Percentiles rank a stretch among this genome's conserved stretches.
Conservation (phyloP, 306 rosid genomes). For the Trifolium fragiferum region DNA sequence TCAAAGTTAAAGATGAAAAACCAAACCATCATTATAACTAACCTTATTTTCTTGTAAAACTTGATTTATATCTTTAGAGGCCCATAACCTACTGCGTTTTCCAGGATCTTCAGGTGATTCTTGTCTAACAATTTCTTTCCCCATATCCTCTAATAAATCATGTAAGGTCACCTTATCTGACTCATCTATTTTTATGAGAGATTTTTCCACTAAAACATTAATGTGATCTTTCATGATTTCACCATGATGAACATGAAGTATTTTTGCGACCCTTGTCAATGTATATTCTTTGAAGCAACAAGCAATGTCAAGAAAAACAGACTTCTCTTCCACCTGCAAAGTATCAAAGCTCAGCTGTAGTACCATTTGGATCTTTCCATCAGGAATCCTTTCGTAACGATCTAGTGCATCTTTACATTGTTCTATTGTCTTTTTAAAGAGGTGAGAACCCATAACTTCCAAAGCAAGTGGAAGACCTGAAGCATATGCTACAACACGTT, state of each 20-base stretch:
- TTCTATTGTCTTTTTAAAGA: neutral
- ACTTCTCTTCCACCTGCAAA: constrained; percentile 27
- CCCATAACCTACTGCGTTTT: constrained; percentile 14
- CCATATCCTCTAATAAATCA: constrained; percentile 5
- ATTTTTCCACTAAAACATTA: neutral
- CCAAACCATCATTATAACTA: neutral
- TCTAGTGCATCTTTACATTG: constrained; percentile 19
- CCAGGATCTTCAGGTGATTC: neutral
- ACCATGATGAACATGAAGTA: constrained; percentile 23
- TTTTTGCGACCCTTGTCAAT: neutral
- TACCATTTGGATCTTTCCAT: neutral
- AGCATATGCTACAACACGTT: neutral
- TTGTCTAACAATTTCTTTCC: constrained; percentile 14
- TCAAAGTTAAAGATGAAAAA: neutral
- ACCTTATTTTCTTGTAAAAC: constrained; percentile 15
- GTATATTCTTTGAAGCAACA: neutral
- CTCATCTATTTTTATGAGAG: constrained; percentile 1
- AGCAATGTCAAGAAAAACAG: constrained; percentile 35
- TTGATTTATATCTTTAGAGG: neutral
- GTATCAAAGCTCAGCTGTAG: constrained; percentile 39
- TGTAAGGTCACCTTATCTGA: neutral
- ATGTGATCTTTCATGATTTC: neutral
- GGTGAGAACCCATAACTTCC: constrained; percentile 33
- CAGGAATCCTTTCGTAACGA: constrained; percentile 6
- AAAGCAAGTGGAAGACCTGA: constrained; percentile 24